Evolutionary conservation across 495 filamentous ascomycete species (phyloP).

Genomic region (Penicillium ucsense): DNA sequence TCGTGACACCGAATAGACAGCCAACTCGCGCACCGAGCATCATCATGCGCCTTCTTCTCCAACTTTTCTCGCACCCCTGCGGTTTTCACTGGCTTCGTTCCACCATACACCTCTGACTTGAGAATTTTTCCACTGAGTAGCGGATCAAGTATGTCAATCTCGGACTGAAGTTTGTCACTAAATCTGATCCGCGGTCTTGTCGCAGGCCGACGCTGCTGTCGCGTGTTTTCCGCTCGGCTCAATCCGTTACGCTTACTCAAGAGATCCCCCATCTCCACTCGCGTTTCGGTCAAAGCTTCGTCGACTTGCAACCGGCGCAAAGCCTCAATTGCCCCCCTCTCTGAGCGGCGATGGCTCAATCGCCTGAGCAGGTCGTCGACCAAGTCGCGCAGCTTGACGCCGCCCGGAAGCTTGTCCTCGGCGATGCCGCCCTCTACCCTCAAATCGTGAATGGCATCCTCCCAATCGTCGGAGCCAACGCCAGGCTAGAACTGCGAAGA

Average conservation of each 20-base stretch:
- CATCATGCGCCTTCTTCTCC: slow-evolving; percentile 3
- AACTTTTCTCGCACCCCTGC: slow-evolving; percentile 14
- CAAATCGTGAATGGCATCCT: slow-evolving; percentile 84
- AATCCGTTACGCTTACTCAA: slow-evolving; percentile 1
- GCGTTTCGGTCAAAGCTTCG: not conserved
- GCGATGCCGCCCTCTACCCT: slow-evolving; percentile 73
- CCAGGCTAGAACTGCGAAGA: slow-evolving; percentile 70
- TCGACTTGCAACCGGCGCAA: not conserved
- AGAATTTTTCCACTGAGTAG: no score
- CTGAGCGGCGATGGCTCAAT: slow-evolving; percentile 32
- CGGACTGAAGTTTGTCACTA: no score
- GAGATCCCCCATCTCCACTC: not conserved
- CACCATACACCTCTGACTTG: slow-evolving; percentile 1
- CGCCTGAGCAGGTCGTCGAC: slow-evolving; percentile 48
- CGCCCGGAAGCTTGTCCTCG: slow-evolving; percentile 78
- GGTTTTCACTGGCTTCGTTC: slow-evolving; percentile 4
- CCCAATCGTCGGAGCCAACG: slow-evolving; percentile 70
- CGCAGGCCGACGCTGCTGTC: no score
- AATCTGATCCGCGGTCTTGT: not conserved
- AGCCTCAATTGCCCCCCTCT: not conserved
- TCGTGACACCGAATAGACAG: no score
- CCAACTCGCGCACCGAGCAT: not conserved
- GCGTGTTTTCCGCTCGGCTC: no score
- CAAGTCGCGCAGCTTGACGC: slow-evolving; percentile 77
- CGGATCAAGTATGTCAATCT: no score